Percentiles rank a stretch among this genome's conserved stretches.
Conservation (phyloP, 495 filamentous ascomycete genomes). For the Penicillium arizonense region DNA sequence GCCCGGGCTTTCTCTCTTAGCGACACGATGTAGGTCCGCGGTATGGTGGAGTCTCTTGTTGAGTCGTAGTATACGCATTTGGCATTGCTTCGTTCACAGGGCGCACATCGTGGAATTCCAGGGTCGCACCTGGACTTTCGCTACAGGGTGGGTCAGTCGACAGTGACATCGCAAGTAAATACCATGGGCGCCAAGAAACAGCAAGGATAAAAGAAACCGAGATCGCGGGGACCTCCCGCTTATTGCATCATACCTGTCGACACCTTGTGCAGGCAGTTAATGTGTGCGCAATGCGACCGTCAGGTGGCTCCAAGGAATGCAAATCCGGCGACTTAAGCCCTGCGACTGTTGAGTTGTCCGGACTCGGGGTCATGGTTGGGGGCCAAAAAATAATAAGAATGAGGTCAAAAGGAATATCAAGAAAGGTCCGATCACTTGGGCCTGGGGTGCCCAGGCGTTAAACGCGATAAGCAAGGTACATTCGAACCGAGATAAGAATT, state of each 20-base stretch:
- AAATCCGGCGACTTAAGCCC: constrained; percentile 26
- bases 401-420: constrained; percentile 1
- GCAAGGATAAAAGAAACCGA: neutral
- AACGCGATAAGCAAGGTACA: constrained; percentile 1
- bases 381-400: neutral
- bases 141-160: constrained; percentile 38
- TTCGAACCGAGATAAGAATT: constrained; percentile 6
- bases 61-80: constrained; percentile 93
- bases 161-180: neutral
- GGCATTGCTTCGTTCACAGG: constrained; percentile 86
- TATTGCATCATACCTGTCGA: constrained; percentile 63
- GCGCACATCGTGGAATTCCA: constrained; percentile 83
- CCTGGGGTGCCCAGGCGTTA: constrained; percentile 5
- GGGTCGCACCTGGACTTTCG: constrained; percentile 94
- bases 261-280: constrained; percentile 85
- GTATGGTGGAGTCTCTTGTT: constrained; percentile 70
- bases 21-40: constrained; percentile 82
- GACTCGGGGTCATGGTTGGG: constrained; percentile 22
- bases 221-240: neutral
- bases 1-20: constrained; percentile 77
- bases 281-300: constrained; percentile 69
- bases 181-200: neutral
- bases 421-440: constrained; percentile 19
- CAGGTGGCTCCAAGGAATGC: constrained; percentile 27
- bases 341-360: constrained; percentile 5